Evolutionary conservation across 2,329 filamentous ascomycete genomes (phyloP).

Genomic region (Penicillium janthinellum): DNA sequence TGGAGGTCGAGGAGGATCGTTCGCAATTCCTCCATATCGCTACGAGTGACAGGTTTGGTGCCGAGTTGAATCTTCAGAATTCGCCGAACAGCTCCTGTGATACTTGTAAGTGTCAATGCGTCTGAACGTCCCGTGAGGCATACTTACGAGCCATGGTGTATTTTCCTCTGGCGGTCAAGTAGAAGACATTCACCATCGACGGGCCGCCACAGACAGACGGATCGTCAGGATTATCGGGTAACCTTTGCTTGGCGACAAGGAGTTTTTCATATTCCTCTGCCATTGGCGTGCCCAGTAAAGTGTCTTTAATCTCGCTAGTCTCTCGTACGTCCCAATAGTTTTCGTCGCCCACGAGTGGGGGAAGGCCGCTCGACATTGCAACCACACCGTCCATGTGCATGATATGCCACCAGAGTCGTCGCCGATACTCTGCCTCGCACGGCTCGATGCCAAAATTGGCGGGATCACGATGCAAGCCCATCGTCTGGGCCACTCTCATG

Average conservation of each 20-base stretch:
- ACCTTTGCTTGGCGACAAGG: slow-evolving; percentile 35
- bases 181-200: slow-evolving; percentile 48
- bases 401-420: slow-evolving; percentile 54
- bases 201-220: slow-evolving; percentile 43
- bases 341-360: slow-evolving; percentile 50
- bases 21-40: slow-evolving; percentile 49
- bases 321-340: slow-evolving; percentile 52
- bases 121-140: too few relatives aligned
- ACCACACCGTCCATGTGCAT: slow-evolving; percentile 53
- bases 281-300: slow-evolving; percentile 41
- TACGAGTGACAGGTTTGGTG: slow-evolving; percentile 45
- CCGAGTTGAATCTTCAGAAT: slow-evolving; percentile 50
- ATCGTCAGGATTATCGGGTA: slow-evolving; percentile 46
- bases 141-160: slow-evolving; percentile 50
- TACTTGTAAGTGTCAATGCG: slow-evolving; percentile 6
- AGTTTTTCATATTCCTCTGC: slow-evolving; percentile 41
- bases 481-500: slow-evolving; percentile 51
- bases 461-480: slow-evolving; percentile 53
- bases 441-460: slow-evolving; percentile 50
- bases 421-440: slow-evolving; percentile 48
- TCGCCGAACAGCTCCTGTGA: slow-evolving; percentile 43
- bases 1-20: slow-evolving; percentile 46
- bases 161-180: slow-evolving; percentile 48
- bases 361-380: slow-evolving; percentile 53
- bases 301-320: slow-evolving; percentile 52